Evolutionary conservation across 441 rosid genomes (phyloP).

Genomic region (Dalechampia spathulata): DNA sequence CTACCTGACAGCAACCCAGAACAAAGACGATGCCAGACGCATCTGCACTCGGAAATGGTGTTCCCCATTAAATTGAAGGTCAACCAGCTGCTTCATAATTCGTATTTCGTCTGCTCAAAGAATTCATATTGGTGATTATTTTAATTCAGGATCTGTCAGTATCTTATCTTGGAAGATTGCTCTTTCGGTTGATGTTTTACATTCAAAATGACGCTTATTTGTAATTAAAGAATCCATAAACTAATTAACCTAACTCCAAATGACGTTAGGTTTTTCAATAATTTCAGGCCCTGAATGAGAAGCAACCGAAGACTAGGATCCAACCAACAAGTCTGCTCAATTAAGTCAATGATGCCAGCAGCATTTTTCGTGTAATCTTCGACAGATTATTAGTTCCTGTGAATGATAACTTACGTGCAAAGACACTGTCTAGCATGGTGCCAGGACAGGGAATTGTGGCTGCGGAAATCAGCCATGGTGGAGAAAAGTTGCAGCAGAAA

Average conservation of each 20-base stretch:
- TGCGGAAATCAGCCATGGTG: no score
- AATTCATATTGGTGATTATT: no score
- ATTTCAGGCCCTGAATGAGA: neutral
- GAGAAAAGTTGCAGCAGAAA: neutral
- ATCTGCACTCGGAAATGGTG: no score
- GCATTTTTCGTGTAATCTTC: neutral
- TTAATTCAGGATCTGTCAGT: neutral
- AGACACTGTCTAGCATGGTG: no score
- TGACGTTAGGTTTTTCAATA: neutral
- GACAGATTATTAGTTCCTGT: neutral
- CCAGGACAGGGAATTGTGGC: no score
- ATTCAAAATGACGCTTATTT: neutral
- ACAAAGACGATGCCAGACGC: no score
- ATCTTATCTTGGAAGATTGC: conserved; percentile 3
- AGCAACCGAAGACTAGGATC: neutral
- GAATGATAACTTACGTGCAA: neutral
- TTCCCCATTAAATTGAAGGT: no score
- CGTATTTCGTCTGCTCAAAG: neutral
- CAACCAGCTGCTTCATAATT: neutral
- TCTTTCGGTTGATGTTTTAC: neutral
- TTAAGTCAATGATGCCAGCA: neutral
- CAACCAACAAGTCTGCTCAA: neutral
- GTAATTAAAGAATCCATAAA: neutral
- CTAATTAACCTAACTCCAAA: neutral
- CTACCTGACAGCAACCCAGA: no score